A percentile compares a stretch with the other conserved stretches of the same genome.
Conservation (phyloP, 1,139 yeast genomes). For the Lodderomyces beijingensis region DNA sequence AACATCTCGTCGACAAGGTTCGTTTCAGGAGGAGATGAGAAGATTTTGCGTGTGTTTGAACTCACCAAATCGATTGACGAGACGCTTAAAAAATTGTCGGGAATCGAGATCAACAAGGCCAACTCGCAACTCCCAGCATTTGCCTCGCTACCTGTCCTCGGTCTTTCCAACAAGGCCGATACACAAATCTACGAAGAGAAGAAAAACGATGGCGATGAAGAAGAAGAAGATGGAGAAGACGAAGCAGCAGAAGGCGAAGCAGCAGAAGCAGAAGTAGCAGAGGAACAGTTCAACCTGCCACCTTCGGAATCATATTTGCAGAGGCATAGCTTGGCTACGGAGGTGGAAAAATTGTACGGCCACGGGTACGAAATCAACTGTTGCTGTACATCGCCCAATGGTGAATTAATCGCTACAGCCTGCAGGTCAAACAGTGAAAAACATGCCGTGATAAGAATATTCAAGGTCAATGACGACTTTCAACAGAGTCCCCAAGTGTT, state of each 20-base stretch:
- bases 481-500: constrained; percentile 40
- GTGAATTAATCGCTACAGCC: constrained; percentile 76
- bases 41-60: constrained; percentile 82
- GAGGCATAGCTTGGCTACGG: constrained; percentile 92
- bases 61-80: constrained; percentile 78
- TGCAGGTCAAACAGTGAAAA: constrained; percentile 80
- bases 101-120: constrained; percentile 26
- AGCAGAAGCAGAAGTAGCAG: constrained; percentile 24
- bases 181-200: constrained; percentile 42
- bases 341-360: constrained; percentile 88
- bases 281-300: constrained; percentile 43
- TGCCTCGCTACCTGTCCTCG: constrained; percentile 90
- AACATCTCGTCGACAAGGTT: constrained; percentile 58
- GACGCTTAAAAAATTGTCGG: constrained; percentile 54
- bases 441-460: constrained; percentile 83
- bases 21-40: constrained; percentile 96
- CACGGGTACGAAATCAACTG: constrained; percentile 94
- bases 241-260: constrained; percentile 31
- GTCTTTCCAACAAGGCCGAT: constrained; percentile 88
- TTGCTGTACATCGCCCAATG: constrained; percentile 65
- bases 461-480: constrained; percentile 49
- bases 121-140: constrained; percentile 54
- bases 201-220: constrained; percentile 30
- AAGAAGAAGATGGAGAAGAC: constrained; percentile 23
- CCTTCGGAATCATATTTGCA: constrained; percentile 90